These are phyloP conservation scores for Endotrypanum monterogeii DNA, from an alignment of 208 protist genomes.

Conservation along the genomic window DNA sequence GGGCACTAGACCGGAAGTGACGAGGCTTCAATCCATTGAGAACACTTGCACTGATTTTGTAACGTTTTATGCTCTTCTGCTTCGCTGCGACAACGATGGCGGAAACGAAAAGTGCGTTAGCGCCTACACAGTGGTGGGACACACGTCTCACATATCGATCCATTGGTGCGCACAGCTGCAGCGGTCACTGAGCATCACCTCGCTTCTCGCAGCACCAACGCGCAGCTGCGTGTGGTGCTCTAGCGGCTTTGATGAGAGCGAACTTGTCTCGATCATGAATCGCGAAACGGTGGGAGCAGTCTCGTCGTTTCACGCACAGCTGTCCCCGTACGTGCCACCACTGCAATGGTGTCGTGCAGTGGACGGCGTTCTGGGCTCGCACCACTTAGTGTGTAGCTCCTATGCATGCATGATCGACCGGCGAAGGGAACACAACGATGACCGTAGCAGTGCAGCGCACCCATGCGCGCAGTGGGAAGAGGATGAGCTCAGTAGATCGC, in stretches of 20 bases:
- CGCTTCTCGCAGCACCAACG: conserved; percentile 21
- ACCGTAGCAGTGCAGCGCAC: not conserved
- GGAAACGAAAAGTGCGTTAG: not conserved
- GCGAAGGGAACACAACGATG: not conserved
- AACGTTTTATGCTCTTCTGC: conserved; percentile 22
- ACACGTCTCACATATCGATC: conserved; percentile 26
- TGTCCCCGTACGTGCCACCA: conserved; percentile 47
- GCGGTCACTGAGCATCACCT: conserved; percentile 45
- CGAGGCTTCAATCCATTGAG: not conserved
- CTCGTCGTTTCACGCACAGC: conserved; percentile 26
- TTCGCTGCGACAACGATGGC: not conserved
- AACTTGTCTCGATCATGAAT: too few species aligned
- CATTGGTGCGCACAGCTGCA: conserved; percentile 69
- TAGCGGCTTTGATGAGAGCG: not conserved
- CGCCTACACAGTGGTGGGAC: conserved; percentile 19
- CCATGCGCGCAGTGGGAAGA: not conserved
- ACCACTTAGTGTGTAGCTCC: conserved; percentile 34
- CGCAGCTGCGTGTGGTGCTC: not conserved
- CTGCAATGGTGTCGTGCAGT: conserved; percentile 51
- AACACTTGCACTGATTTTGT: conserved; percentile 2
- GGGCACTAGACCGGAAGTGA: not conserved
- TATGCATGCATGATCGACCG: conserved; percentile 9
- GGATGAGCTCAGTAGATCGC: not conserved
- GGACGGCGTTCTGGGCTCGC: conserved; percentile 66
- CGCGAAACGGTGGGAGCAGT: not conserved